Conservation (phyloP, 1,139 yeast species). For the Magnusiomyces ingens region DNA sequence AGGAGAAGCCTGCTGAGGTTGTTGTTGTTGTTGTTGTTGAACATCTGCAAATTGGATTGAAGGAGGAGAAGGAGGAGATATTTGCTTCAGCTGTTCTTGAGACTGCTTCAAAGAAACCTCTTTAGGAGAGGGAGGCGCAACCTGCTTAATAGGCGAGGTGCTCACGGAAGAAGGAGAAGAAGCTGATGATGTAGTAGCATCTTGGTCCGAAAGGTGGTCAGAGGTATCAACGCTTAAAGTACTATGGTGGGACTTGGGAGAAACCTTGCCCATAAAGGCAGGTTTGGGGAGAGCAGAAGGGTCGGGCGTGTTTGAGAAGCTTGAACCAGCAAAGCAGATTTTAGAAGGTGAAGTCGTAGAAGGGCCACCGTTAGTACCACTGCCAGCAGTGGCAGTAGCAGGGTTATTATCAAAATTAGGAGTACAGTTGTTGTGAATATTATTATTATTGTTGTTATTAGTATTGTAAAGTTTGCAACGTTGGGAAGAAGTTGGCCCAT, state of each 20-base stretch:
- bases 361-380: not conserved
- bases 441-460: not conserved
- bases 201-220: not conserved
- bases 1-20: not conserved
- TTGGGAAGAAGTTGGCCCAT: no score
- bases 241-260: slow-evolving; percentile 5
- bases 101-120: not conserved
- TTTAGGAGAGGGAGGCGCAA: no score
- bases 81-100: not conserved
- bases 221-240: not conserved
- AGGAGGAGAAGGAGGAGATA: not conserved
- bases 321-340: slow-evolving; percentile 35
- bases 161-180: not conserved
- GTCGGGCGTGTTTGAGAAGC: slow-evolving; percentile 40
- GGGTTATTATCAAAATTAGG: not conserved
- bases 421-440: slow-evolving; percentile 5
- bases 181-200: not conserved
- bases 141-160: not conserved
- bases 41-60: not conserved
- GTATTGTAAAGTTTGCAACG: not conserved
- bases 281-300: slow-evolving; percentile 41
- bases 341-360: slow-evolving; percentile 17
- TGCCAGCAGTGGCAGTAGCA: not conserved
- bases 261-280: slow-evolving; percentile 24
- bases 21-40: not conserved